Evolutionary conservation across 257 asterid genomes (phyloP).

Genomic region (Solanum infundibuliforme): DNA sequence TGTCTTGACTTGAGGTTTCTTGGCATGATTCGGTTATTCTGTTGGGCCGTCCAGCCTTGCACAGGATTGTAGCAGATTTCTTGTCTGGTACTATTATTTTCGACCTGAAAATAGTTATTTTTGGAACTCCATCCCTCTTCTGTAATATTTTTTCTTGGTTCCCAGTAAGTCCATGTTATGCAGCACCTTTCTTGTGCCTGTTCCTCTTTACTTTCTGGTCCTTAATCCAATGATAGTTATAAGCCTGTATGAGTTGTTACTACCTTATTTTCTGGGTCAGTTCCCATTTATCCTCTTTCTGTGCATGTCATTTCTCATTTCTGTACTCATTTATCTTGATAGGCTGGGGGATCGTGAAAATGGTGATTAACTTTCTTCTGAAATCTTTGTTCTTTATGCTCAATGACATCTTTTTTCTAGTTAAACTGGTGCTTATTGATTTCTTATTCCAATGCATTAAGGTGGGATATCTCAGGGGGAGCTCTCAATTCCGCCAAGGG

Average conservation of each 20-base stretch:
- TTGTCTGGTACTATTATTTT: neutral
- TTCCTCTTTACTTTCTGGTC: neutral
- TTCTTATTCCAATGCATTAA: constrained; percentile 4
- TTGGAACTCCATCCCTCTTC: neutral
- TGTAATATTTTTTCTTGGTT: neutral
- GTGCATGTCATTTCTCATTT: neutral
- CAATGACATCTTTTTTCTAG: neutral
- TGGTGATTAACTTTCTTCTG: neutral
- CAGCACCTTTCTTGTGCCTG: neutral
- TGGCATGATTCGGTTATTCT: neutral
- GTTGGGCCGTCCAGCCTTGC: neutral
- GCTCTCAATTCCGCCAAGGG: constrained; percentile 35
- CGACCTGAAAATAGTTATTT: neutral
- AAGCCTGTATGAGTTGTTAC: neutral
- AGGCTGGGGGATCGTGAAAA: neutral
- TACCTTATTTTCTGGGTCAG: neutral
- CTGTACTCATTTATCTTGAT: neutral
- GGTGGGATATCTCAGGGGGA: constrained; percentile 29
- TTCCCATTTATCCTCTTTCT: neutral
- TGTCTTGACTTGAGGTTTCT: neutral
- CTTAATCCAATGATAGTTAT: neutral
- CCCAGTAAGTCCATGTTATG: neutral
- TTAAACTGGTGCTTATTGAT: neutral
- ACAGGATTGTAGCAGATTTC: neutral
- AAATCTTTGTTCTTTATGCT: neutral